Conservation (phyloP, 2,329 filamentous ascomycete species). For the Ilyonectria sp. region DNA sequence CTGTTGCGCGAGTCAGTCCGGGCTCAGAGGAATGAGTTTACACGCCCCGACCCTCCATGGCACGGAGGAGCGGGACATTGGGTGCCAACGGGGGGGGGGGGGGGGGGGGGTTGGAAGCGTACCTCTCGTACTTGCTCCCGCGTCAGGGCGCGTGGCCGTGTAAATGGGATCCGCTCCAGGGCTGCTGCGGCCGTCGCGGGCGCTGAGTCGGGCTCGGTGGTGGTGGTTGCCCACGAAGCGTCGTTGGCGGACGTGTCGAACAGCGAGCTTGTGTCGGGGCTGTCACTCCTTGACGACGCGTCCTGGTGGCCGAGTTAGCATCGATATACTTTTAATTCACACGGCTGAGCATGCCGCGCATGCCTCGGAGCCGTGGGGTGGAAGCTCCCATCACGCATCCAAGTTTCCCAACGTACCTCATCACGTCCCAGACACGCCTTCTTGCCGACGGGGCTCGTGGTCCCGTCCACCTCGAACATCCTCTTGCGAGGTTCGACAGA, state of each 20-base stretch:
- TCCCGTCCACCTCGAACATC: constrained; percentile 44
- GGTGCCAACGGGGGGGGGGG: background rate
- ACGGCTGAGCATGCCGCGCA: background rate
- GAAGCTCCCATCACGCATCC: constrained; percentile 5
- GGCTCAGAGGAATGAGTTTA: background rate
- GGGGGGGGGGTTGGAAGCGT: constrained; percentile 33
- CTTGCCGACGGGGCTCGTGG: constrained; percentile 48
- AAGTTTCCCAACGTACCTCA: constrained; percentile 46
- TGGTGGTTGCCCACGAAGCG: constrained; percentile 63
- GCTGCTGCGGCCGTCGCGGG: constrained; percentile 27
- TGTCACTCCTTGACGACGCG: constrained; percentile 51
- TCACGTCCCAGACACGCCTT: constrained; percentile 53
- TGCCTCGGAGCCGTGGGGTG: background rate
- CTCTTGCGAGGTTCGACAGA: constrained; percentile 49
- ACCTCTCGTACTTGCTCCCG: constrained; percentile 70
- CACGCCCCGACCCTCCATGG: background rate
- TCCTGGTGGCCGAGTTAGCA: constrained; percentile 37
- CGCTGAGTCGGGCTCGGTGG: constrained; percentile 64
- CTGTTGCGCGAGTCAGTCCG: constrained; percentile 53
- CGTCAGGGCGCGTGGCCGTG: constrained; percentile 55
- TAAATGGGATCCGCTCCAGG: constrained; percentile 25
- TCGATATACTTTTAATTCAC: constrained; percentile 6
- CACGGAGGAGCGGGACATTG: constrained; percentile 7
- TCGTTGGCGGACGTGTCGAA: constrained; percentile 66
- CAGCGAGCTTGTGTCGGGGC: constrained; percentile 63